phyloP scores from a whole-genome alignment of 2,329 filamentous ascomycete species.

The Trichoderma koningiopsis region DNA sequence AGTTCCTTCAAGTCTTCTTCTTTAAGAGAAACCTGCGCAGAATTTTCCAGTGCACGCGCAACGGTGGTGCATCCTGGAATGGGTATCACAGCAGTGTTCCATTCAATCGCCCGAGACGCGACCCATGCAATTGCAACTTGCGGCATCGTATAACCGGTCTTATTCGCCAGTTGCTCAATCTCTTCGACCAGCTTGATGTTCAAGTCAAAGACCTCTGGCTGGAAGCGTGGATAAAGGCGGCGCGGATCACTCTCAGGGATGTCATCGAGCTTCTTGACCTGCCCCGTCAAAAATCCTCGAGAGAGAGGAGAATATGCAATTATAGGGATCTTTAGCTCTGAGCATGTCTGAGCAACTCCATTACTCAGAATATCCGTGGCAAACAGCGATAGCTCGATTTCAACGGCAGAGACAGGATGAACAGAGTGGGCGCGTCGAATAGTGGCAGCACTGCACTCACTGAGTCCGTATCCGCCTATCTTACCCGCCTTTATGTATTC shows the following conservation, averaged over 20 bases:
- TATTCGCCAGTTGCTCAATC: constrained; percentile 29
- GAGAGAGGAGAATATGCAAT: constrained; percentile 63
- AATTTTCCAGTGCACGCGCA: constrained; percentile 46
- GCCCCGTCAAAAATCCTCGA: constrained; percentile 58
- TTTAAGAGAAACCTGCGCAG: neutral
- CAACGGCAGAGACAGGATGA: constrained; percentile 52
- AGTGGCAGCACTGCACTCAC: constrained; percentile 48
- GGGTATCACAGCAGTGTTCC: constrained; percentile 54
- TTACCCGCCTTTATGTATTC: constrained; percentile 53
- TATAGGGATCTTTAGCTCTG: constrained; percentile 58
- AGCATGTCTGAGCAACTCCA: constrained; percentile 51
- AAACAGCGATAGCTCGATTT: constrained; percentile 58
- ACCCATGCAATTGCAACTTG: constrained; percentile 65
- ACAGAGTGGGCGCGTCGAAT: constrained; percentile 54
- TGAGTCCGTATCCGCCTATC: constrained; percentile 57
- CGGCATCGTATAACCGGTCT: constrained; percentile 54
- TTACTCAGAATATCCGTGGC: constrained; percentile 60
- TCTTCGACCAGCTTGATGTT: constrained; percentile 57
- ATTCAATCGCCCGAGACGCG: constrained; percentile 51
- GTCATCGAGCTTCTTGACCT: constrained; percentile 49
- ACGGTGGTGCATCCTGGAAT: constrained; percentile 52
- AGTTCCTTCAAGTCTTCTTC: neutral
- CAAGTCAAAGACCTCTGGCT: constrained; percentile 40
- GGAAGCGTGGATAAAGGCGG: constrained; percentile 29
- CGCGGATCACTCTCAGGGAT: constrained; percentile 40